Conservation (phyloP, 164 flowering plant genomes). For the Kalanchoe fedtschenkoi region DNA sequence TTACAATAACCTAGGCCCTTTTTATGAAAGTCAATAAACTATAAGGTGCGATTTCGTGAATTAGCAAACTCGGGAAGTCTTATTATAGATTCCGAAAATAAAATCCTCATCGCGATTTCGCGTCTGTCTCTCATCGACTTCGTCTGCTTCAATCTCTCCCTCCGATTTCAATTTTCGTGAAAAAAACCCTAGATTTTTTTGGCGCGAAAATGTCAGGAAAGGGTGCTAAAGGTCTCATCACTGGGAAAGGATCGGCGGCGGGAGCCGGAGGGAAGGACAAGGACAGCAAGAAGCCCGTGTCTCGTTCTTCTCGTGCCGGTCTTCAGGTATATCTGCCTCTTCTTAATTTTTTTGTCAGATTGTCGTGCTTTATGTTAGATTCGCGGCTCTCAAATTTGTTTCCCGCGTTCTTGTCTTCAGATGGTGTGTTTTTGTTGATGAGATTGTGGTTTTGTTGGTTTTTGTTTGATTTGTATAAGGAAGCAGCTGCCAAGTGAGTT, state of each 20-base stretch:
- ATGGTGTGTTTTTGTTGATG: too few relatives aligned
- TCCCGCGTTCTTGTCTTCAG: background rate
- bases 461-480: background rate
- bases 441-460: background rate
- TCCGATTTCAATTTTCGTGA: background rate
- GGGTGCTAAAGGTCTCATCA: constrained; percentile 25
- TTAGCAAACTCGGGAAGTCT: background rate
- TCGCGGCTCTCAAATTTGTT: background rate
- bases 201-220: constrained; percentile 22
- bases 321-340: constrained; percentile 19
- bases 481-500: background rate
- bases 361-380: background rate
- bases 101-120: too few relatives aligned
- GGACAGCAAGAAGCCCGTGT: constrained; percentile 22
- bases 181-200: background rate
- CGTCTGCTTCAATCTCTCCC: background rate
- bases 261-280: constrained; percentile 7
- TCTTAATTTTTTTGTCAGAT: background rate
- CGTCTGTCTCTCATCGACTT: too few relatives aligned
- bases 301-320: constrained; percentile 31
- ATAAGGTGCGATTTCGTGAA: background rate
- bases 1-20: too few relatives aligned
- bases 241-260: constrained; percentile 15
- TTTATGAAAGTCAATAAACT: background rate
- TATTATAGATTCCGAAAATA: background rate